Percentiles rank a stretch among this genome's conserved stretches.
These are phyloP conservation scores for Lactarius trivialis DNA, from an alignment of 768 basidiomycete species.

Conservation along the genomic window DNA sequence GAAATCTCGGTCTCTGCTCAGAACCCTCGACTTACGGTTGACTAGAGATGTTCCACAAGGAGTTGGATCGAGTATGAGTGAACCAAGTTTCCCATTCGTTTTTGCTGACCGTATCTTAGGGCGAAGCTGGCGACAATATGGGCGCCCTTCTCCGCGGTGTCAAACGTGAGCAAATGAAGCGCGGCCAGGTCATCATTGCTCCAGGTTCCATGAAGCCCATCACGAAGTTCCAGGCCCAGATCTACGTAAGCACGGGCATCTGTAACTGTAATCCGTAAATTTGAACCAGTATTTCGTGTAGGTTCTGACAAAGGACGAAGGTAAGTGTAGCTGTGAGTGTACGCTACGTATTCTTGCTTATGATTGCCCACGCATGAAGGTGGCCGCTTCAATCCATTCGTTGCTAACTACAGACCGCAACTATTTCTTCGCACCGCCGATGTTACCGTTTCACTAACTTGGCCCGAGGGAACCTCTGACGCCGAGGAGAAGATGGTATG, in stretches of 20 bases:
- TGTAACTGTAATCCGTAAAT: neutral
- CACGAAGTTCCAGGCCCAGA: slow-evolving; percentile 89
- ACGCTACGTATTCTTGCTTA: slow-evolving; percentile 1
- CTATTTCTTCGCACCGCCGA: slow-evolving; percentile 95
- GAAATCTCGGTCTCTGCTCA: slow-evolving; percentile 18
- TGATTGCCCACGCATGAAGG: slow-evolving; percentile 28
- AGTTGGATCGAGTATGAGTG: slow-evolving; percentile 74
- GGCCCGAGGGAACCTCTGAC: slow-evolving; percentile 79
- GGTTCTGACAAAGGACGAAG: slow-evolving; percentile 86
- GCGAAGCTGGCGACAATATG: slow-evolving; percentile 99
- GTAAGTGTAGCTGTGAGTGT: slow-evolving; percentile 20
- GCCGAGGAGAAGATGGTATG: slow-evolving; percentile 82
- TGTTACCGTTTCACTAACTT: slow-evolving; percentile 75
- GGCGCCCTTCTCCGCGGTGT: slow-evolving; percentile 93
- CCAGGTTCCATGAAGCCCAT: slow-evolving; percentile 92
- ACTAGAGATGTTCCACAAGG: slow-evolving; percentile 99
- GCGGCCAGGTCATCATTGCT: slow-evolving; percentile 85
- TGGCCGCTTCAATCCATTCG: slow-evolving; percentile 87
- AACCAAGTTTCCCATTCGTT: neutral
- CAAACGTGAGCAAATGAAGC: slow-evolving; percentile 92
- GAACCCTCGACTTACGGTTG: slow-evolving; percentile 2
- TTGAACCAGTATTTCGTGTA: slow-evolving; percentile 27
- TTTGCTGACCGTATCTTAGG: slow-evolving; percentile 36
- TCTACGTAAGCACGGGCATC: slow-evolving; percentile 55
- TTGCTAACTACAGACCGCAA: slow-evolving; percentile 91